A percentile compares a stretch with the other conserved stretches of the same genome.
Conservation (phyloP, 148 eudicot species). For the Fagopyrum tataricum region DNA sequence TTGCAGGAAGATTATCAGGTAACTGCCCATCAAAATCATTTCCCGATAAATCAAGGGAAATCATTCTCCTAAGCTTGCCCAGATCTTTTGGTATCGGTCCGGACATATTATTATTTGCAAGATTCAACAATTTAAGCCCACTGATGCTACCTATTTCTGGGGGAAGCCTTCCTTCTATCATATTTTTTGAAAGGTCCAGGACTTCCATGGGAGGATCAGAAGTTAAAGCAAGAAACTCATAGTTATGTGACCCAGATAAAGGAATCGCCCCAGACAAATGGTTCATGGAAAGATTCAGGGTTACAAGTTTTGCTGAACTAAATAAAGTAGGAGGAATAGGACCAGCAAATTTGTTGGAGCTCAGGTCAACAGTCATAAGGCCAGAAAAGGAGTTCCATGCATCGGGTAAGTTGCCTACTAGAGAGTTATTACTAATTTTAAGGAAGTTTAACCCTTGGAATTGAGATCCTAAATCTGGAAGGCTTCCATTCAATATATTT, state of each 20-base stretch:
- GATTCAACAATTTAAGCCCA: slow-evolving; percentile 58
- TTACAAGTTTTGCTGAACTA: slow-evolving; percentile 48
- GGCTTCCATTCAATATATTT: slow-evolving; percentile 58
- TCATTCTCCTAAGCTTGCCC: slow-evolving; percentile 48
- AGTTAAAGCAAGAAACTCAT: slow-evolving; percentile 49
- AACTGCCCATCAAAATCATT: slow-evolving; percentile 59
- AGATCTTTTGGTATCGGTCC: slow-evolving; percentile 63
- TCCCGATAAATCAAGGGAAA: slow-evolving; percentile 70
- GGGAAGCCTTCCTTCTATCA: slow-evolving; percentile 51
- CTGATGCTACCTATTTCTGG: slow-evolving; percentile 46
- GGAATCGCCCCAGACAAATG: slow-evolving; percentile 62
- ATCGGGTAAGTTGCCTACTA: slow-evolving; percentile 57
- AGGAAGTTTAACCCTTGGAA: slow-evolving; percentile 48
- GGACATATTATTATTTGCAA: slow-evolving; percentile 61
- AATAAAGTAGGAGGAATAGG: slow-evolving; percentile 65
- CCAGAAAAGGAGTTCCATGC: slow-evolving; percentile 36
- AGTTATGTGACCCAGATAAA: slow-evolving; percentile 41
- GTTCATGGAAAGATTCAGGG: slow-evolving; percentile 70
- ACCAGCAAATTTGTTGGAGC: slow-evolving; percentile 67
- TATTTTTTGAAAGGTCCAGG: slow-evolving; percentile 79
- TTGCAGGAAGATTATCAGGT: slow-evolving; percentile 61
- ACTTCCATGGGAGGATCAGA: slow-evolving; percentile 58
- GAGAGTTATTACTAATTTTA: slow-evolving; percentile 53
- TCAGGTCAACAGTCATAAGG: slow-evolving; percentile 56
- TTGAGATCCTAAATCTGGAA: slow-evolving; percentile 53